Evolutionary conservation across 108 stramenopile species (phyloP), one percentile per base, ranked within the genome.

Genomic region (Skeletonema marinoi): DNA sequence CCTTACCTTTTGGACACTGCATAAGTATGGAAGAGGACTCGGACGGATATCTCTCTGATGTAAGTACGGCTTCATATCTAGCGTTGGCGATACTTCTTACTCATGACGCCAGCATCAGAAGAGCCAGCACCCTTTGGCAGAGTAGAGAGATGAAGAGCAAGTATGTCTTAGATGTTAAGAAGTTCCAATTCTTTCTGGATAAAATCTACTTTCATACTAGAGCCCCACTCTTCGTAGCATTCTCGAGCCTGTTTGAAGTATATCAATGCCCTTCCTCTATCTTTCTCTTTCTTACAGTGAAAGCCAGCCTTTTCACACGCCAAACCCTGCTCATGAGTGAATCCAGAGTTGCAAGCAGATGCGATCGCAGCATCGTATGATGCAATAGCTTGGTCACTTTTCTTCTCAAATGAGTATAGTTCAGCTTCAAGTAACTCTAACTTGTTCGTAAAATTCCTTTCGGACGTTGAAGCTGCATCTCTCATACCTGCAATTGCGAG

Each of bases 391-490:
- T 38, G 39, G 1, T 64, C 33, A 39, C 10, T 19, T 19, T 64
- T 64, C 39, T 64, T 13, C 21, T 56, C 54, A 19, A 56, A 25
- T 25, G 54, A 56, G 21, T 25, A 29, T 6, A 19, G 9, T 29
- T 56, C 54, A 56, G 54, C 54, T 25, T 56, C 54, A 11, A 80
- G 54, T 13, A 80, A 35, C 19, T 54, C 33, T 1, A 65, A 54
- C 59, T 80, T 78, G 13, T 71, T 71, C 65, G 46, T 9, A 31
- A 71, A 78, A 21, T 78, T 78, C 70, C 65, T 71, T 3, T 39
- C 19, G 0, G 78, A 78, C 9, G 38, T 30, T 14, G 39, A 14
- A 7, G 56, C 70, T 13, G 64, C 70, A 17, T 44, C 38, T 7
- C 36, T 14, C 35, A 77, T 29, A 9, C 2, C 54, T 56, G 54